Evolutionary conservation across 192 early-diverging fungal genomes (phyloP).

Genomic region (Linnemannia schmuckeri): DNA sequence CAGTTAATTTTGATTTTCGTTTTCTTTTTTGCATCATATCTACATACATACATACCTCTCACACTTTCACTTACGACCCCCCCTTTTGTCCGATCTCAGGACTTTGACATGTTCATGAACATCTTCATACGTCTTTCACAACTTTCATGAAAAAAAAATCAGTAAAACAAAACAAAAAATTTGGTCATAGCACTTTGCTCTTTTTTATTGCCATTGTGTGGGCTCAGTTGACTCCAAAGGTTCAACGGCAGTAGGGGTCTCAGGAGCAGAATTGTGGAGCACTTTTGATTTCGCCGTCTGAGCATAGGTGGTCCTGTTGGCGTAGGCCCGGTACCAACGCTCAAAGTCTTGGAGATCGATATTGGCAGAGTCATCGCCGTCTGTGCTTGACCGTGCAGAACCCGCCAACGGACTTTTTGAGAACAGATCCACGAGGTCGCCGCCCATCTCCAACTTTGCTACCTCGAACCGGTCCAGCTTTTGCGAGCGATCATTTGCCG

Average conservation of each 20-base stretch:
- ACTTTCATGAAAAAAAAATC: not conserved
- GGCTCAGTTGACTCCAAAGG: not conserved
- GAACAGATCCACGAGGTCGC: constrained; percentile 38
- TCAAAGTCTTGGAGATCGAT: constrained; percentile 47
- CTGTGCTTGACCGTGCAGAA: constrained; percentile 18
- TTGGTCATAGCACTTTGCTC: not conserved
- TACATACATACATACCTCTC: not conserved
- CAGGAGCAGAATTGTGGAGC: not conserved
- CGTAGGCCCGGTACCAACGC: constrained; percentile 38
- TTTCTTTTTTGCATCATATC: not conserved
- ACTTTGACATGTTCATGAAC: constrained; percentile 3
- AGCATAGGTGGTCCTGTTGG: constrained; percentile 19
- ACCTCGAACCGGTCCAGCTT: not conserved
- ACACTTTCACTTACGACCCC: not conserved
- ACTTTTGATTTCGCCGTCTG: constrained; percentile 7
- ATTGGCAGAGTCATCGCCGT: not conserved
- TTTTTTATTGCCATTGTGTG: not conserved
- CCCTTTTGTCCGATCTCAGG: not conserved
- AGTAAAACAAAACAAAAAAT: not conserved
- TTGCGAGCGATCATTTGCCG: not conserved
- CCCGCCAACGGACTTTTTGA: constrained; percentile 14
- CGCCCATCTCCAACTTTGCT: constrained; percentile 44
- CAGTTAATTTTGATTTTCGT: not conserved
- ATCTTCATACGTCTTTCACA: not conserved
- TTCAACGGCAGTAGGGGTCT: not conserved